phyloP scores from a whole-genome alignment of 257 asterid genomes.

The Solanum chiquidenum region DNA sequence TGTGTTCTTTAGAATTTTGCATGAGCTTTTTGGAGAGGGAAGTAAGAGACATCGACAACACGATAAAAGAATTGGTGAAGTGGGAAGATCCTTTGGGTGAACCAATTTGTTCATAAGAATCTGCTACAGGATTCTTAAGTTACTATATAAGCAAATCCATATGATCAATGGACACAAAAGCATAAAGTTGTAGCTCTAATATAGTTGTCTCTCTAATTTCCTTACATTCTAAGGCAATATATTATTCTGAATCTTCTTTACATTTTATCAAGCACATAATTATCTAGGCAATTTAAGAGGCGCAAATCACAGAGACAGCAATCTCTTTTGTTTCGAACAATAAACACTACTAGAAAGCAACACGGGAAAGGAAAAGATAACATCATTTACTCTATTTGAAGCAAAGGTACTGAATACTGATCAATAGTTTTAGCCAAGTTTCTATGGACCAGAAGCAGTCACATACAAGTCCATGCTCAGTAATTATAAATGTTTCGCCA shows the following conservation, averaged over 20 bases:
- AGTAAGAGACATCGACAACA: slow-evolving; percentile 3
- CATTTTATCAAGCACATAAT: background rate
- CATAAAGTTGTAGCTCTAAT: background rate
- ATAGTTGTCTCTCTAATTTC: background rate
- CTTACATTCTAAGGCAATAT: background rate
- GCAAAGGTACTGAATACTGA: background rate
- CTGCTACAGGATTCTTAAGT: background rate
- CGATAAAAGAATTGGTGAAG: slow-evolving; percentile 14
- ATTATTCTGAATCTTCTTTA: background rate
- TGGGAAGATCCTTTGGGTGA: slow-evolving; percentile 12
- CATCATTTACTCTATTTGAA: background rate
- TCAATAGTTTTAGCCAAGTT: background rate
- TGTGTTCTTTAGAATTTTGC: slow-evolving; percentile 29
- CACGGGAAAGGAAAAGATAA: background rate
- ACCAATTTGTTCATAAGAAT: background rate
- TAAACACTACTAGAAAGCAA: background rate
- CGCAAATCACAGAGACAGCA: background rate
- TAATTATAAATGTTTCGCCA: slow-evolving; percentile 1
- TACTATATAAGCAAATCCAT: background rate
- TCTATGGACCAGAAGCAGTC: slow-evolving; percentile 16
- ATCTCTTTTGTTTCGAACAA: background rate
- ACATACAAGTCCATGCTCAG: slow-evolving; percentile 6
- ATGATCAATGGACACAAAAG: background rate
- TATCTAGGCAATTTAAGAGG: background rate
- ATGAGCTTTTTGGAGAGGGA: slow-evolving; percentile 21